Conservation (phyloP, 2,329 filamentous ascomycete species). For the Aspergillus uvarum region DNA sequence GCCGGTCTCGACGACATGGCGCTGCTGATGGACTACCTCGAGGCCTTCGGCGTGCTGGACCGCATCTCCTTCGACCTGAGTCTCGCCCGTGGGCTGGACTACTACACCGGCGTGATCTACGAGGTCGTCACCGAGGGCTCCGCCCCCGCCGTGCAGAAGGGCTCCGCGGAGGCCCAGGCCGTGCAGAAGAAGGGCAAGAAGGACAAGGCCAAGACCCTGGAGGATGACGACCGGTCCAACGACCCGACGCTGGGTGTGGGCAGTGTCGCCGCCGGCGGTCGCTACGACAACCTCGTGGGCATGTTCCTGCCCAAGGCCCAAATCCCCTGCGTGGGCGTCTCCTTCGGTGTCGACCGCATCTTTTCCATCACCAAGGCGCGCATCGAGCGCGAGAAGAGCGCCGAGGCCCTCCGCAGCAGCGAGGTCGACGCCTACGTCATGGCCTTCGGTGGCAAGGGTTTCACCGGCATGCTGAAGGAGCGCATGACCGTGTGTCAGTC, state of each 20-base stretch:
- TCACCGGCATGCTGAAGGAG: slow-evolving; percentile 76
- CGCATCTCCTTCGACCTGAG: slow-evolving; percentile 86
- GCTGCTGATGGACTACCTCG: slow-evolving; percentile 76
- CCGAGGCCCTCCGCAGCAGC: slow-evolving; percentile 58
- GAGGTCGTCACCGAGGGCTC: slow-evolving; percentile 83
- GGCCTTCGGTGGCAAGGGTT: slow-evolving; percentile 86
- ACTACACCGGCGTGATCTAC: slow-evolving; percentile 81
- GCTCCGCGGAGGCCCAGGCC: slow-evolving; percentile 38
- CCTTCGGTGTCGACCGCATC: slow-evolving; percentile 93
- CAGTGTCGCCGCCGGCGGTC: slow-evolving; percentile 82
- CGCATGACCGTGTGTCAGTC: slow-evolving; percentile 75
- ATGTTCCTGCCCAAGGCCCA: slow-evolving; percentile 87
- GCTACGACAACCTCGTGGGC: slow-evolving; percentile 89
- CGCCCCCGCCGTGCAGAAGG: slow-evolving; percentile 52
- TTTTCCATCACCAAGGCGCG: slow-evolving; percentile 86
- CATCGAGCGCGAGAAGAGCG: slow-evolving; percentile 62
- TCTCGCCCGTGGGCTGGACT: slow-evolving; percentile 86
- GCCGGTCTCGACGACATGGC: slow-evolving; percentile 78
- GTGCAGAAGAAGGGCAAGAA: slow-evolving; percentile 43
- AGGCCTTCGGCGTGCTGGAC: slow-evolving; percentile 70
- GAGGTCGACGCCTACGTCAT: slow-evolving; percentile 92
- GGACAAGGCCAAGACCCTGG: slow-evolving; percentile 51
- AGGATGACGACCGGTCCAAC: slow-evolving; percentile 69
- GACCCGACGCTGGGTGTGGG: slow-evolving; percentile 82
- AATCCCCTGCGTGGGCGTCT: slow-evolving; percentile 88